These are phyloP conservation scores for Cordyceps fumosorosea DNA, from an alignment of 2,329 filamentous ascomycete species.

Conservation along the genomic window DNA sequence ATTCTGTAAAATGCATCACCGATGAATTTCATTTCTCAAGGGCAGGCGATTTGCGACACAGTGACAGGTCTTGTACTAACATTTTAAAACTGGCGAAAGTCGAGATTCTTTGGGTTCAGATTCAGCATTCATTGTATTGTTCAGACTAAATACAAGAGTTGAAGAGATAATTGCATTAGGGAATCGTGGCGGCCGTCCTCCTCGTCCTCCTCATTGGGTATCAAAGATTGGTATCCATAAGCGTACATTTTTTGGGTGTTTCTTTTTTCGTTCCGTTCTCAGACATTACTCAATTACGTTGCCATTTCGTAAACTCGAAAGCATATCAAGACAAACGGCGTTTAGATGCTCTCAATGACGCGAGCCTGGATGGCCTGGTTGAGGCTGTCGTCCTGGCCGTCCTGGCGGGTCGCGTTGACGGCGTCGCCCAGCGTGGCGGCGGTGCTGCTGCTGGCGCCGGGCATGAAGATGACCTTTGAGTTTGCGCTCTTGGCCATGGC, in stretches of 20 bases:
- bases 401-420: slow-evolving; percentile 23
- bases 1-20: slow-evolving; percentile 10
- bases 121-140: neutral
- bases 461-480: slow-evolving; percentile 81
- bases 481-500: slow-evolving; percentile 94
- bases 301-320: neutral
- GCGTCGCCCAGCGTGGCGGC: slow-evolving; percentile 37
- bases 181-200: neutral
- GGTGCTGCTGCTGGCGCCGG: slow-evolving; percentile 47
- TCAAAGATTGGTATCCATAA: slow-evolving; percentile 13
- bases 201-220: slow-evolving; percentile 10
- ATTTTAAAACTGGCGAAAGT: neutral
- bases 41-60: neutral
- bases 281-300: neutral
- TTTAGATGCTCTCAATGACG: slow-evolving; percentile 78
- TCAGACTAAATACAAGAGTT: neutral
- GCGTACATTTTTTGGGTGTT: neutral
- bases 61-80: neutral
- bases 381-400: slow-evolving; percentile 47
- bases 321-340: no score
- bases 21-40: neutral
- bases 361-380: slow-evolving; percentile 75
- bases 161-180: neutral
- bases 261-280: neutral
- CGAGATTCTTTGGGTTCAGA: neutral